These are phyloP conservation scores for Xanthoconium purpureum DNA, from an alignment of 768 basidiomycete genomes.

Conservation along the genomic window DNA sequence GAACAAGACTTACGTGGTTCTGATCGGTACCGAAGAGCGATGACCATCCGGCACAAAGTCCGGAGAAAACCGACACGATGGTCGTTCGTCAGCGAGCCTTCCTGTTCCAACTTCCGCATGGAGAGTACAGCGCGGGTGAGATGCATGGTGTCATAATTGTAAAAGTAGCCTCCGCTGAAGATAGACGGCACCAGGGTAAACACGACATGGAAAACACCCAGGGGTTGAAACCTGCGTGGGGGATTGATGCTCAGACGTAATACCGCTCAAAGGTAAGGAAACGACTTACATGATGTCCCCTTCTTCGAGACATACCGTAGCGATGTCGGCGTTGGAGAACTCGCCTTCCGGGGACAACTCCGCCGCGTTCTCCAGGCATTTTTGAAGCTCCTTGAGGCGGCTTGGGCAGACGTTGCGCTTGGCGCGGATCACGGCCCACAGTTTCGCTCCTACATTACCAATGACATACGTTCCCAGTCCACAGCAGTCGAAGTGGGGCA, in stretches of 20 bases:
- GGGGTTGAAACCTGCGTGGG: background rate
- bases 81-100: background rate
- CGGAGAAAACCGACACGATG: background rate
- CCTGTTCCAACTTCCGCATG: background rate
- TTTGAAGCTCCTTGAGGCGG: background rate
- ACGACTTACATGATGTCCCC: background rate
- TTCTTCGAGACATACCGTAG: slow-evolving; percentile 1
- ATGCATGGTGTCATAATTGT: slow-evolving; percentile 5
- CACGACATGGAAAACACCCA: background rate
- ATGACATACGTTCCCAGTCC: background rate
- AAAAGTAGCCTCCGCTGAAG: slow-evolving; percentile 1
- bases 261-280: background rate
- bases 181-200: background rate
- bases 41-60: slow-evolving; percentile 1
- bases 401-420: background rate
- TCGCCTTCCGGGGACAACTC: background rate
- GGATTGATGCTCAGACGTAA: background rate
- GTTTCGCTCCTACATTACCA: background rate
- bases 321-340: background rate
- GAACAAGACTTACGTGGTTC: background rate
- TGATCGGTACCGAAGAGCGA: background rate
- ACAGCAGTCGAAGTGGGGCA: background rate
- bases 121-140: background rate
- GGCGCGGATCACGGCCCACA: background rate
- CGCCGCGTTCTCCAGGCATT: no score